Base-by-base conservation (phyloP, 805 yeast genomes). In the Clavispora carvajalis region DNA sequence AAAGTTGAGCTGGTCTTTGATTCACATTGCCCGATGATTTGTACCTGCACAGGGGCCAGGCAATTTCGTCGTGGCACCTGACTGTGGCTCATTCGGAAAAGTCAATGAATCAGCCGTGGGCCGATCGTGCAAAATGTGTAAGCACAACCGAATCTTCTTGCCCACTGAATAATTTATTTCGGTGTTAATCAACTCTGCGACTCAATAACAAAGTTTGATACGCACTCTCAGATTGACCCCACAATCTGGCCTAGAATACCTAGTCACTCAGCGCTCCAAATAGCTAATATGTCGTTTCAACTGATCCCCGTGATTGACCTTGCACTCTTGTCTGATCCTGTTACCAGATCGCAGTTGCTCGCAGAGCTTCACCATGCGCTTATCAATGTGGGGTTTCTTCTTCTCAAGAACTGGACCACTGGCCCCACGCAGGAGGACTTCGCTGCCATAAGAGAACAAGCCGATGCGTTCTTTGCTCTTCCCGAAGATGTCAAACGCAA, bases 381-480 rank as follows among this genome's bases (percentile, higher is more conserved):
- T n/a, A 67, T 77, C 40, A 62, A 72, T 23, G 74, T 79, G 15
- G 85, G 85, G 6, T 79, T 79, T 48, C 55, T 79, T 28, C 66
- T 76, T 33, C 56, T 78, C 36, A 60, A 55, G 22, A 71, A 73
- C 49, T 66, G 58, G 43, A 12, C 36, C 7, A 41, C 53, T 6
- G 77, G 77, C 35, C 79, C 79, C 5, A 57, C 65, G 3, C 57
- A 58, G 21, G 55, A 56, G 28, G 65, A 69, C 30, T 60, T 71
- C 23, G 58, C 54, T 17, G 54, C 54, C 10, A 60, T 78, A 30
- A 62, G 64, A 41, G 49, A 50, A n/a, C 63, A 71, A 41, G 57
- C 77, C 0, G 53, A 61, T 9, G 55, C 61, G 6, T 69, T 75
- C 42, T 79, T 79, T 49, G 67, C 61, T 0, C 57, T 75, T 22